Percentiles rank a stretch among this genome's conserved stretches.
Evolutionary conservation across 208 protist species (phyloP).

Genomic region (Herpetomonas muscarum): DNA sequence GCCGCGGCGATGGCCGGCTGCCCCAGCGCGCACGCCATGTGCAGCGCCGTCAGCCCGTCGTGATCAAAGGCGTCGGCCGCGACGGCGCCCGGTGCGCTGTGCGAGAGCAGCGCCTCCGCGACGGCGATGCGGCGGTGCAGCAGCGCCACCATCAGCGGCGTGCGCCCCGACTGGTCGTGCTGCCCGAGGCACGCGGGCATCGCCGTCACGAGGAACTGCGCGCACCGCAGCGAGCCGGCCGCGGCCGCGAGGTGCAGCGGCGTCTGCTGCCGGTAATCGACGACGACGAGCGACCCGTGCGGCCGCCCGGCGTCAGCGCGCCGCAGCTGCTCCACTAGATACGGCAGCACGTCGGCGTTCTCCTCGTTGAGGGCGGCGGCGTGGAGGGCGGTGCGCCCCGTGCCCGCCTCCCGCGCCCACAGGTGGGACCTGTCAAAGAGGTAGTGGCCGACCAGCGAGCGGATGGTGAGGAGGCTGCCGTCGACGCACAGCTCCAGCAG

Average conservation of each 20-base stretch:
- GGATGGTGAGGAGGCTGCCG: conserved; percentile 42
- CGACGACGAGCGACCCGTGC: conserved; percentile 12
- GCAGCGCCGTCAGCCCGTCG: conserved; percentile 48
- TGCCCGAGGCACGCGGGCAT: conserved; percentile 29
- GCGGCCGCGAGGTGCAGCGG: conserved; percentile 70
- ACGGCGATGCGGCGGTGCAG: conserved; percentile 28
- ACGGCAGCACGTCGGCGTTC: conserved; percentile 45
- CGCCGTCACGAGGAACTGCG: conserved; percentile 36
- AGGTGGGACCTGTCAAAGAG: conserved; percentile 44
- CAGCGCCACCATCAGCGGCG: conserved; percentile 62
- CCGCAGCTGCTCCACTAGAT: conserved; percentile 49
- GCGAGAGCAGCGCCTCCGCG: conserved; percentile 51
- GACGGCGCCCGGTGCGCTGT: conserved; percentile 30
- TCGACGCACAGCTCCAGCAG: conserved; percentile 54
- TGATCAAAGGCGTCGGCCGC: conserved; percentile 38
- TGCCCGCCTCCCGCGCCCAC: conserved; percentile 22
- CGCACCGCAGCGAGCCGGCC: conserved; percentile 32
- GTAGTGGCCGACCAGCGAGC: conserved; percentile 59
- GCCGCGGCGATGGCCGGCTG: conserved; percentile 30
- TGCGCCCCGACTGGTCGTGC: conserved; percentile 57
- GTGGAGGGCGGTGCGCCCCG: conserved; percentile 40
- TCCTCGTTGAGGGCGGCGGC: conserved; percentile 31
- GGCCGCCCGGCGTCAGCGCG: neutral
- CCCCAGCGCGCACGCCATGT: conserved; percentile 49
- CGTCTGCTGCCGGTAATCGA: conserved; percentile 53